These are phyloP conservation scores for Colletotrichum costaricense DNA, from an alignment of 2,329 filamentous ascomycete species.

Conservation along the genomic window DNA sequence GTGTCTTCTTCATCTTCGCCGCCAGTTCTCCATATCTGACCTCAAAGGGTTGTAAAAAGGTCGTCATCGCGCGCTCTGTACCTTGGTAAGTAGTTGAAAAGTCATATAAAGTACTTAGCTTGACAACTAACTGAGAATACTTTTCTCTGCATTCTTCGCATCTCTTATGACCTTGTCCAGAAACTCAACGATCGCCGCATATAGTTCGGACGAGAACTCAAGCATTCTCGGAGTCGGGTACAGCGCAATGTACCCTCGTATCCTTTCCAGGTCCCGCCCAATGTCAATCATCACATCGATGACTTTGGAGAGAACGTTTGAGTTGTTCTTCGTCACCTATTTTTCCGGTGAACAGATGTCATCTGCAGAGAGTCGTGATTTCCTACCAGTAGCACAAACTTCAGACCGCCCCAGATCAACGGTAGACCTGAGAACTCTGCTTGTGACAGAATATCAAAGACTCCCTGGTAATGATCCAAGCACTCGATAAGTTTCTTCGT, in stretches of 20 bases:
- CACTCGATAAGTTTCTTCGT: constrained; percentile 38
- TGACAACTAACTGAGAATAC: not conserved
- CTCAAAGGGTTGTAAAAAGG: constrained; percentile 34
- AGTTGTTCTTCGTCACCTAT: constrained; percentile 41
- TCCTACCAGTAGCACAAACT: constrained; percentile 33
- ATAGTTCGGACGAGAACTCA: constrained; percentile 41
- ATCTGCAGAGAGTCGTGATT: not conserved
- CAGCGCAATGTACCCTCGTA: constrained; percentile 38
- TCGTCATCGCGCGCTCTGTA: constrained; percentile 15
- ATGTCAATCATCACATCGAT: constrained; percentile 42
- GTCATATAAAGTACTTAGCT: too few species aligned
- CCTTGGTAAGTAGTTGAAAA: not conserved
- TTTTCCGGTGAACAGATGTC: not conserved
- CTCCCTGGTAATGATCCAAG: constrained; percentile 39
- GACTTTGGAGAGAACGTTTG: constrained; percentile 38
- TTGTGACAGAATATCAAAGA: constrained; percentile 43
- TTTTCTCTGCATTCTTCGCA: constrained; percentile 38
- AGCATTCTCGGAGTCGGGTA: constrained; percentile 41
- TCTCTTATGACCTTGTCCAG: constrained; percentile 38
- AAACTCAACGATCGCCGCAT: constrained; percentile 41
- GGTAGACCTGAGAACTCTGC: constrained; percentile 40
- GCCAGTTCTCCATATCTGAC: constrained; percentile 36
- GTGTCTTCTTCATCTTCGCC: constrained; percentile 33
- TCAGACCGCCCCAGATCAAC: constrained; percentile 41
- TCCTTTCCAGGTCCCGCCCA: constrained; percentile 39